Evolutionary conservation across 768 basidiomycete genomes (phyloP).

Genomic region (Trametes cingulata): DNA sequence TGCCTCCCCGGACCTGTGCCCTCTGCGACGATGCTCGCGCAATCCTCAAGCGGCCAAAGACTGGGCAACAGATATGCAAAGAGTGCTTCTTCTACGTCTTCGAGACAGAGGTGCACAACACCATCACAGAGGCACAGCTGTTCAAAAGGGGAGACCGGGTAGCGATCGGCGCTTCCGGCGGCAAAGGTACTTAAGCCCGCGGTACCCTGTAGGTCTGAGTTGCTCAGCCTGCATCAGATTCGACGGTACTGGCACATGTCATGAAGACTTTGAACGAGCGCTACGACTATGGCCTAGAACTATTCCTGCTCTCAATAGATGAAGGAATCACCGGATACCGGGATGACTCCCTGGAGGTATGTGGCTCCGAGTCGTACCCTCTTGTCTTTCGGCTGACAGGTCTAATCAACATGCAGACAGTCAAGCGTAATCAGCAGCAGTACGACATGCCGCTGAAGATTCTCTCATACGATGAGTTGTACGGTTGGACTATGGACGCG

Average conservation of each 20-base stretch:
- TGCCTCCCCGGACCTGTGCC: conserved; percentile 81
- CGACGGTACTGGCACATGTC: conserved; percentile 95
- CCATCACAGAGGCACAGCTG: conserved; percentile 78
- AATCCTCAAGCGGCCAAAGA: conserved; percentile 93
- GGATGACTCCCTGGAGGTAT: conserved; percentile 93
- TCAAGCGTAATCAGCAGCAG: conserved; percentile 95
- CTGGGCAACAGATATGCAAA: conserved; percentile 95
- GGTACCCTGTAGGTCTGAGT: not conserved
- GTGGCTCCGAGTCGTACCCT: conserved; percentile 1
- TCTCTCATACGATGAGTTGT: conserved; percentile 91
- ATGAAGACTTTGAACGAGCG: conserved; percentile 95
- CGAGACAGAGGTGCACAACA: conserved; percentile 97
- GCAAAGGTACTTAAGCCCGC: conserved; percentile 79
- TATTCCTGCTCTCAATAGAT: conserved; percentile 94
- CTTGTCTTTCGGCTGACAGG: not conserved
- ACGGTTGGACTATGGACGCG: conserved; percentile 99
- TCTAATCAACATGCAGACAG: conserved; percentile 61
- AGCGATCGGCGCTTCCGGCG: conserved; percentile 97
- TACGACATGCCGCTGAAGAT: conserved; percentile 96
- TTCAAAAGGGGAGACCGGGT: conserved; percentile 91
- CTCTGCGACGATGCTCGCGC: conserved; percentile 77
- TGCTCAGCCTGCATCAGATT: conserved; percentile 57
- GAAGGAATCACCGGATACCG: conserved; percentile 98
- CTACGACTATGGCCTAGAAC: conserved; percentile 87
- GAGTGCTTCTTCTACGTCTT: conserved; percentile 97